Evolutionary conservation across 257 asterid genomes (phyloP), one percentile per base, ranked within the genome.

Genomic region (Thymus mandschuricus): DNA sequence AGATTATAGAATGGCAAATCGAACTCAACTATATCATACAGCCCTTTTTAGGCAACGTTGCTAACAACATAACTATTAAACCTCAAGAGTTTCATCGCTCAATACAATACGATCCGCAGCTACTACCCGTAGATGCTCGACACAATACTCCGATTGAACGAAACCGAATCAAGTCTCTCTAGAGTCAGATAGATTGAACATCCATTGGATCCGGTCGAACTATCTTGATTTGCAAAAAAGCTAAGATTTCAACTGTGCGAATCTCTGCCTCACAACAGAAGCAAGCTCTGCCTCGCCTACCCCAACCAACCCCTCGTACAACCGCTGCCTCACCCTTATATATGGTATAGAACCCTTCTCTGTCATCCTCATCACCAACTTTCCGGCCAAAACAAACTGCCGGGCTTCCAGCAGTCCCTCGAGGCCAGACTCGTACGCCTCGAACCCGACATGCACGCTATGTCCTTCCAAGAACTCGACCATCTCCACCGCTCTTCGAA

Each of bases 271-370:
- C 67, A 87, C 87, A 45, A 87, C 82, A 35, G 79, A 77, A 28
- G 96, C 91, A 43, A 89, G 77, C 68, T 89, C 90, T 41, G 70
- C 64, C 59, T 93, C 97, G 21, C 91, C 96, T 61, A 80, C 74
- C 15, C 75, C 67, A 65, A 79, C 84, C 79, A 91, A 86, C 27
- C 95, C 91, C 81, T 85, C 96, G 9, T 83, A 81, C 82, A 93
- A 55, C 80, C 80, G 79, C 70, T 78, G 86, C 81, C 87, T 78
- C 79, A 66, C 81, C 57, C 78, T 66, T 6, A 85, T 68, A 58
- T 73, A 76, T 5, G 90, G 90, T 41, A 85, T 85, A 34, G 89
- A 86, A 66, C 92, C 86, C 64, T 62, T 82, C 57, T 45, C 87
- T 0, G 81, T 77, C 90, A 86, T 83, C 67, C 58, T 30, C 1